A percentile compares a stretch with the other conserved stretches of the same genome.
Evolutionary conservation across 805 yeast species (phyloP).

Genomic region (Pichia scutulata): DNA sequence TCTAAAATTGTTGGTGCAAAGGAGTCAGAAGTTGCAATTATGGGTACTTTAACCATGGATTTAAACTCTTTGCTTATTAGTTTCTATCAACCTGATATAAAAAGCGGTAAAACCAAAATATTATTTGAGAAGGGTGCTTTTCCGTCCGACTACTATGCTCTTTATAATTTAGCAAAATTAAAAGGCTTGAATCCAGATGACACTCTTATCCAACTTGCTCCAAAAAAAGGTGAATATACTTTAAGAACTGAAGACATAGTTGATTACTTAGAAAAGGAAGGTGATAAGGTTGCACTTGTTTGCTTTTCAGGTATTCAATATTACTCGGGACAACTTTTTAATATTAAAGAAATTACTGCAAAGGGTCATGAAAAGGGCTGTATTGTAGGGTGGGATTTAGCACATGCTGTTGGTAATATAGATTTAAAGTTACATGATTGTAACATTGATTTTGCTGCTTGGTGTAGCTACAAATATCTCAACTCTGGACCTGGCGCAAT

Average conservation of each 20-base stretch:
- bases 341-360: constrained; percentile 61
- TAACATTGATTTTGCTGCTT: constrained; percentile 88
- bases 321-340: constrained; percentile 85
- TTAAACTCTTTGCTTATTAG: constrained; percentile 65
- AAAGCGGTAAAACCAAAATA: constrained; percentile 52
- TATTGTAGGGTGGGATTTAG: constrained; percentile 88
- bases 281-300: constrained; percentile 60
- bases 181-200: constrained; percentile 45
- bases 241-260: constrained; percentile 60
- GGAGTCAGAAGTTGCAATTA: constrained; percentile 71
- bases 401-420: constrained; percentile 91
- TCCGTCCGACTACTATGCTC: constrained; percentile 88
- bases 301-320: constrained; percentile 86
- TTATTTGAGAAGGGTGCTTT: constrained; percentile 81
- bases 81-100: constrained; percentile 57
- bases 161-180: constrained; percentile 61
- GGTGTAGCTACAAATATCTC: constrained; percentile 90
- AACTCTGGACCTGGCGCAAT: constrained; percentile 93
- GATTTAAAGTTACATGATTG: constrained; percentile 73
- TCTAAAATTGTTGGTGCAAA: constrained; percentile 74
- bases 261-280: constrained; percentile 43
- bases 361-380: constrained; percentile 47
- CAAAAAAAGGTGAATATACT: constrained; percentile 49
- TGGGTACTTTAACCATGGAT: constrained; percentile 82
- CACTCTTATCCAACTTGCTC: constrained; percentile 56